phyloP scores from a whole-genome alignment of 106 monocot species.

The Xerophyta viscosa region DNA sequence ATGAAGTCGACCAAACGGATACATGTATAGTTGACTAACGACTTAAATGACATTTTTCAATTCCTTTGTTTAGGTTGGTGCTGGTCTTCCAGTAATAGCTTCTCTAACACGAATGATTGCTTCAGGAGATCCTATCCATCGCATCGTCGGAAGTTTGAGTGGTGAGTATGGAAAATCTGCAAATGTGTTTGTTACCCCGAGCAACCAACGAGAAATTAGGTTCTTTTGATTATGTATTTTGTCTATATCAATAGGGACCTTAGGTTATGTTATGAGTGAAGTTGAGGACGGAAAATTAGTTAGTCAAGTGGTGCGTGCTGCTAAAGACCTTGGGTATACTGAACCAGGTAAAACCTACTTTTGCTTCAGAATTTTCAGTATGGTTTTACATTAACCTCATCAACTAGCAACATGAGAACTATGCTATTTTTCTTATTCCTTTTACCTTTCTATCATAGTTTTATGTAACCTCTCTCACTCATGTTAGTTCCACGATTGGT shows the following conservation, averaged over 20 bases:
- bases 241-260: slow-evolving; percentile 48
- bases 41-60: not conserved
- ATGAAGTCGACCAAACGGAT: too few relatives aligned
- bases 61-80: slow-evolving; percentile 61
- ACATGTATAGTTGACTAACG: too few relatives aligned
- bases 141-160: slow-evolving; percentile 90
- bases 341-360: slow-evolving; percentile 65
- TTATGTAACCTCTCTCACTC: too few relatives aligned
- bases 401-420: too few relatives aligned
- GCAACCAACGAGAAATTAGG: not conserved
- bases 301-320: slow-evolving; percentile 76
- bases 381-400: too few relatives aligned
- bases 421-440: too few relatives aligned
- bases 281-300: slow-evolving; percentile 78
- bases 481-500: too few relatives aligned
- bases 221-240: slow-evolving; percentile 10
- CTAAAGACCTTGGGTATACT: slow-evolving; percentile 85
- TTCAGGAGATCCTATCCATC: slow-evolving; percentile 79
- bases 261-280: slow-evolving; percentile 99
- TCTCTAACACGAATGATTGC: slow-evolving; percentile 72
- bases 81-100: slow-evolving; percentile 94
- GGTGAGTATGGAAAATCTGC: slow-evolving; percentile 34
- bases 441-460: too few relatives aligned
- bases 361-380: too few relatives aligned
- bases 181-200: not conserved